These are phyloP conservation scores for Alternaria dauci DNA, from an alignment of 2,329 filamentous ascomycete species.

Conservation along the genomic window DNA sequence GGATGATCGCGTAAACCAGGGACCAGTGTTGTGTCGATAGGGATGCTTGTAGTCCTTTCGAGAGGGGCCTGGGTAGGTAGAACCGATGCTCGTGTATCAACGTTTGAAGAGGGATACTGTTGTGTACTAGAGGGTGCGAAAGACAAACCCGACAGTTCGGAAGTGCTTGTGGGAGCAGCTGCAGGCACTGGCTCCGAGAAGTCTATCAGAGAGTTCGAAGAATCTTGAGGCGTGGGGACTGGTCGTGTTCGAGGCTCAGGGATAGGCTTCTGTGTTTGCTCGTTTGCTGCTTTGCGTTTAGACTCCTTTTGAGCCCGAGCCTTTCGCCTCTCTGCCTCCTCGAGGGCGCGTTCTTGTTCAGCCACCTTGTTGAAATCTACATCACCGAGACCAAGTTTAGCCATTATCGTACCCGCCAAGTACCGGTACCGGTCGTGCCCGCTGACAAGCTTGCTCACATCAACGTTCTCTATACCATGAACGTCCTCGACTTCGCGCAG, in stretches of 20 bases:
- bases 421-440: constrained; percentile 61
- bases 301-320: constrained; percentile 38
- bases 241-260: constrained; percentile 10
- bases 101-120: neutral
- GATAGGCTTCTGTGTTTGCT: neutral
- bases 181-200: neutral
- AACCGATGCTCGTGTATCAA: neutral
- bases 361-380: constrained; percentile 55
- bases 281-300: constrained; percentile 22
- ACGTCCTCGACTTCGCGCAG: constrained; percentile 75
- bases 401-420: constrained; percentile 57
- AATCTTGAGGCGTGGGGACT: neutral
- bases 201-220: constrained; percentile 7
- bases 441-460: constrained; percentile 58
- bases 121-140: neutral
- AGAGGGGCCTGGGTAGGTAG: neutral
- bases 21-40: neutral
- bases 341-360: constrained; percentile 50
- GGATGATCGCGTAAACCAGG: neutral
- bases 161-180: neutral
- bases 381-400: constrained; percentile 59
- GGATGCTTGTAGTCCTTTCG: neutral
- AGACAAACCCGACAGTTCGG: neutral
- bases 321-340: constrained; percentile 48
- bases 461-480: constrained; percentile 67